Evolutionary conservation across 116 monocot species (phyloP), one percentile per base, ranked within the genome.

Genomic region (Posidonia oceanica): DNA sequence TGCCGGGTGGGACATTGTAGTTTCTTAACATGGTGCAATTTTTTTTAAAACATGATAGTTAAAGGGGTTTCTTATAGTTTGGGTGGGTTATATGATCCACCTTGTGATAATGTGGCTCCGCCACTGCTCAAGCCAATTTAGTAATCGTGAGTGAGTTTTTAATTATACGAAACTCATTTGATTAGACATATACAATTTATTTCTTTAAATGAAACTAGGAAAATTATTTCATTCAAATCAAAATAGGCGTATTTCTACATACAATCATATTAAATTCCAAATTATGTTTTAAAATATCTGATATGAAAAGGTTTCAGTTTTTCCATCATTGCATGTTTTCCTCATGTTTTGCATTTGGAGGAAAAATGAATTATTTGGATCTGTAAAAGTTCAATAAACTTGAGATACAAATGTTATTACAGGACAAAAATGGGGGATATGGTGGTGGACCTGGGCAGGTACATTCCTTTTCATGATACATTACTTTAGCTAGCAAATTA

Each of bases 401-500:
- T 42, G n/a, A 14, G n/a, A 8, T 40, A 44, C 42, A 66, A 42
- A 40, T 42, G 10, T 60, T 58, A 39, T 70, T 70, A 20, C 78
- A 95, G 95, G 91, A 82, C 61, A 81, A 74, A 77, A 72, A 86
- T 76, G 95, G 95, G 64, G 95, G 95, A 62, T 96, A 96, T 79
- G 83, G 86, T 72, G 95, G 95, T 77, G 95, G 96, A 64, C 96
- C 96, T 57, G 96, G 96, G n/a, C 96, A 96, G 96, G 96, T 91
- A 77, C 69, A 74, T 61, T 61, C 61, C 21, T 61, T 61, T 6
- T 61, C 22, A 23, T 29, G 22, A 21, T 60, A 22, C 29, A 60
- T 20, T 0, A 59, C 8, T 61, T 21, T 42, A 41, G 18, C 40
- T n/a, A n/a, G 8, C 0, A 66, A 42, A 18, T 66, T 16, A 10